phyloP scores from a whole-genome alignment of 23 red algal genomes.

The Gracilaria vermiculophylla region DNA sequence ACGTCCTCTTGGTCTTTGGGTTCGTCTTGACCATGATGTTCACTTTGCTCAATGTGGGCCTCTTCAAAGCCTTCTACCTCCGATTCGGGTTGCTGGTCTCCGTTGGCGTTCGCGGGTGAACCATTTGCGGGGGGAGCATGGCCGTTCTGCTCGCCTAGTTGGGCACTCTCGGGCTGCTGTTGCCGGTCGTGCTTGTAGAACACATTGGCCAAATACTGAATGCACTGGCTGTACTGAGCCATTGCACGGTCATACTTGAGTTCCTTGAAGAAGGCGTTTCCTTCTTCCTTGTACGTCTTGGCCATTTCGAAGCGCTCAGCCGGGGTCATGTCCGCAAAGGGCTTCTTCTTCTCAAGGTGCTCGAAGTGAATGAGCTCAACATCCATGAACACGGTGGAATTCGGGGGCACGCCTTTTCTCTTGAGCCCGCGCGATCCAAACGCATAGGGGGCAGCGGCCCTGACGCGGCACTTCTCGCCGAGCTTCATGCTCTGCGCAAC shows the following conservation, averaged over 20 bases:
- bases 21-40: background rate
- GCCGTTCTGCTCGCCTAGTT: background rate
- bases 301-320: conserved; percentile 53
- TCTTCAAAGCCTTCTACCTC: conserved; percentile 53
- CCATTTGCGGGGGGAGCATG: background rate
- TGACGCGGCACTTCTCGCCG: conserved; percentile 50
- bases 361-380: conserved; percentile 42
- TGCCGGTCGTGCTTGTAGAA: conserved; percentile 29
- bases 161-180: background rate
- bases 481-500: conserved; percentile 45
- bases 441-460: conserved; percentile 2
- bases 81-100: background rate
- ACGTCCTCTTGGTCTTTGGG: conserved; percentile 8
- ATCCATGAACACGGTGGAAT: conserved; percentile 42
- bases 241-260: conserved; percentile 57
- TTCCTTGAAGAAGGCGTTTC: conserved; percentile 61
- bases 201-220: conserved; percentile 54
- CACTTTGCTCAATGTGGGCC: background rate
- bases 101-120: background rate
- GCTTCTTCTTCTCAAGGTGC: conserved; percentile 41
- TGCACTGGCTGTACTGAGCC: conserved; percentile 39
- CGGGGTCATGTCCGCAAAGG: conserved; percentile 42
- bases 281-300: conserved; percentile 56
- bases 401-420: conserved; percentile 41
- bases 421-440: conserved; percentile 47